These are phyloP conservation scores for Oryza brachyantha DNA, from an alignment of 176 grass and related monocot species.

Conservation along the genomic window DNA sequence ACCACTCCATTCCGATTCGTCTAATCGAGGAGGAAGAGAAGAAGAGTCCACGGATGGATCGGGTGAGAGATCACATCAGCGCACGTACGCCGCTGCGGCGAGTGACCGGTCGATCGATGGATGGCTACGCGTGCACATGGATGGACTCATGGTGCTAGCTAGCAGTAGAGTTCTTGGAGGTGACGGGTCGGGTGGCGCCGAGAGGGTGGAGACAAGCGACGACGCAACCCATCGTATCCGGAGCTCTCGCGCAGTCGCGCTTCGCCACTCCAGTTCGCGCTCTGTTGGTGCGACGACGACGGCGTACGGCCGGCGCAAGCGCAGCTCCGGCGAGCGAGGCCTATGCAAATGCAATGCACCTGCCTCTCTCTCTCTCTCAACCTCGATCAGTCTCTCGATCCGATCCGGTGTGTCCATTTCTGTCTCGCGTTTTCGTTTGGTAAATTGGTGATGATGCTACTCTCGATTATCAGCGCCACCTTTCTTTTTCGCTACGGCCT, in stretches of 20 bases:
- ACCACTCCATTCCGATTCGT: not conserved
- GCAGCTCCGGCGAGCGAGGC: too few relatives aligned
- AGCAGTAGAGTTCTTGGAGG: not conserved
- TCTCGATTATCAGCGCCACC: too few relatives aligned
- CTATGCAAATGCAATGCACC: not conserved
- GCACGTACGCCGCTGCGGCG: not conserved
- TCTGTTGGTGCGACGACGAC: not conserved
- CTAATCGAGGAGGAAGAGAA: not conserved
- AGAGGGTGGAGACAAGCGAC: not conserved
- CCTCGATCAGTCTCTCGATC: too few relatives aligned
- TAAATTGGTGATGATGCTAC: not conserved
- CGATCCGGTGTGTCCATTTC: not conserved
- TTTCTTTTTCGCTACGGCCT: too few relatives aligned
- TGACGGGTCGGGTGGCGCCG: not conserved
- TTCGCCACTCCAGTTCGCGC: not conserved
- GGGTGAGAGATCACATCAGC: constrained; percentile 25
- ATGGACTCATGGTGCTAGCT: too few relatives aligned
- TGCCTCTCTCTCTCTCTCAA: not conserved
- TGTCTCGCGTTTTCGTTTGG: not conserved
- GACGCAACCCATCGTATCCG: not conserved
- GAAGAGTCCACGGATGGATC: not conserved
- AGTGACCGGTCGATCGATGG: not conserved
- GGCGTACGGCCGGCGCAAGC: not conserved
- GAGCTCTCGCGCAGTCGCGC: too few relatives aligned
- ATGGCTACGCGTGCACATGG: not conserved